These are phyloP conservation scores for Boletus fagicola DNA, from an alignment of 768 basidiomycete genomes.

Conservation along the genomic window DNA sequence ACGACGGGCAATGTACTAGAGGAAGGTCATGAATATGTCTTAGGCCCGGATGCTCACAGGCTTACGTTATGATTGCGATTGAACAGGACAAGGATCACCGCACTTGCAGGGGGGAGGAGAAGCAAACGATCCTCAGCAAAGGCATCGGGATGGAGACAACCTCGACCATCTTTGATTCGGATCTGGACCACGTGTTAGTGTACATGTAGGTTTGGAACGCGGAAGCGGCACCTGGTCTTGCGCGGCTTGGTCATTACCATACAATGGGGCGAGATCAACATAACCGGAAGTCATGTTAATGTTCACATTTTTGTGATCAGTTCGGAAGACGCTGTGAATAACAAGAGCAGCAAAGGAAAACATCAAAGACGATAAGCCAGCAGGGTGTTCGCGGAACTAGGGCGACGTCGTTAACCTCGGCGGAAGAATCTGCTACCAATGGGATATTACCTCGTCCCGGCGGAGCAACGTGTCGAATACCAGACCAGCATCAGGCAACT, in stretches of 20 bases:
- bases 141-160: conserved; percentile 62
- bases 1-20: conserved; percentile 75
- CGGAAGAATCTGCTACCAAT: neutral
- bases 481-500: conserved; percentile 76
- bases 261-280: conserved; percentile 80
- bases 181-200: conserved; percentile 15
- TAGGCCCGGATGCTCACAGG: neutral
- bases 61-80: conserved; percentile 85
- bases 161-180: conserved; percentile 56
- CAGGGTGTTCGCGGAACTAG: conserved; percentile 75
- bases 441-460: conserved; percentile 55
- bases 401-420: neutral
- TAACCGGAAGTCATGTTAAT: conserved; percentile 88
- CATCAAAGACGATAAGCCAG: conserved; percentile 75
- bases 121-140: conserved; percentile 80
- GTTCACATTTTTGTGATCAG: conserved; percentile 58
- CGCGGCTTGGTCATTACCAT: conserved; percentile 65
- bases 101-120: conserved; percentile 74
- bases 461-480: conserved; percentile 78
- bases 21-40: neutral
- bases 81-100: conserved; percentile 79
- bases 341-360: conserved; percentile 82
- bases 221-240: conserved; percentile 51
- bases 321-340: conserved; percentile 87
- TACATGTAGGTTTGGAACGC: neutral